Evolutionary conservation across 305 asterid genomes (phyloP).

Genomic region (Nicotiana rustica): DNA sequence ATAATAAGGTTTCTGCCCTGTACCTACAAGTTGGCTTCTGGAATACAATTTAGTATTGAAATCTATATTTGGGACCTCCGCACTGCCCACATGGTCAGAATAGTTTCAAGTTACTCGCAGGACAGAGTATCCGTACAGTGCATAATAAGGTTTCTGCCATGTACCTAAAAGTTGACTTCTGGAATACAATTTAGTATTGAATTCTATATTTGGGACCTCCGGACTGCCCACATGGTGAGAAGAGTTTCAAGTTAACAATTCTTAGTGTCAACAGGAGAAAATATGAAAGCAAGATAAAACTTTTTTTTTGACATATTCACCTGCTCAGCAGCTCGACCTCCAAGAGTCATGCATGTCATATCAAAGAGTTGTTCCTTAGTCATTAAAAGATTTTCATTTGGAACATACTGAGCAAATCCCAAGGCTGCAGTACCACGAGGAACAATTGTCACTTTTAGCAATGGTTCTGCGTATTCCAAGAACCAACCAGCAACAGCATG

Average conservation of each 20-base stretch:
- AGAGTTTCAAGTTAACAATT: constrained; percentile 2
- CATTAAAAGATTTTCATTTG: constrained; percentile 78
- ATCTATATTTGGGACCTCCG: no score
- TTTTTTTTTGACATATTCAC: constrained; percentile 40
- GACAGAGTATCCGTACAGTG: background rate
- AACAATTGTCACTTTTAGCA: constrained; percentile 81
- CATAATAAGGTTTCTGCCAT: background rate
- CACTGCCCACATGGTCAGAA: no score
- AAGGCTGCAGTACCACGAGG: constrained; percentile 93
- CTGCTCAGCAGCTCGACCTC: constrained; percentile 94
- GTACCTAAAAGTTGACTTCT: background rate
- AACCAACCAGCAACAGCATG: constrained; percentile 94
- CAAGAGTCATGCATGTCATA: constrained; percentile 90
- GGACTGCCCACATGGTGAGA: background rate
- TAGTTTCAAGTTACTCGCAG: background rate
- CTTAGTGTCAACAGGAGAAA: background rate
- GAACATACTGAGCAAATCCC: constrained; percentile 86
- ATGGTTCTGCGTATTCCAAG: constrained; percentile 80
- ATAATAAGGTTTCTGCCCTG: background rate
- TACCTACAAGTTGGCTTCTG: background rate
- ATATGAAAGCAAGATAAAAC: background rate
- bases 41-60: background rate
- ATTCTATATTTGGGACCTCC: no score
- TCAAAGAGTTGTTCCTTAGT: constrained; percentile 87
- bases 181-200: background rate